Percentiles rank a stretch among this genome's conserved stretches.
Evolutionary conservation across 163 green algal species (phyloP).

Genomic region (Chlamydomonas reinhardtii): DNA sequence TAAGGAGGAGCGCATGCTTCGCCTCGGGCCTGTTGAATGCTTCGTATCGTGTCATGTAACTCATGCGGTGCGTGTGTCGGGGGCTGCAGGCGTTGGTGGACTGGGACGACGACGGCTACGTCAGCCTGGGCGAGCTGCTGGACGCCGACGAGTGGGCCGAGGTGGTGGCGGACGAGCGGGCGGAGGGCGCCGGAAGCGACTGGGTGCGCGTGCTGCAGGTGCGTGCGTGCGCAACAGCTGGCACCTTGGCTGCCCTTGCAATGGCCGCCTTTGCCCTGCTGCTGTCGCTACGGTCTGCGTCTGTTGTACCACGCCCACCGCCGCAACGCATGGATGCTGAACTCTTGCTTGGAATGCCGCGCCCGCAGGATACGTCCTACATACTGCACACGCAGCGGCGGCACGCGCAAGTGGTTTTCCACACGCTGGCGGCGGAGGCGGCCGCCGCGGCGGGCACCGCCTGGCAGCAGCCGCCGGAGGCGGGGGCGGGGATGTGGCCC

Average conservation of each 20-base stretch:
- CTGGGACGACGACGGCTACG: constrained; percentile 54
- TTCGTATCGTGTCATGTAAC: too few species aligned
- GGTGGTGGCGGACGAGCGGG: constrained; percentile 28
- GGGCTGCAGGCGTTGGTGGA: constrained; percentile 58
- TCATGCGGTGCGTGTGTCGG: too few species aligned
- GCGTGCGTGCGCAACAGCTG: too few species aligned
- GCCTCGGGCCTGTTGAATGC: too few species aligned
- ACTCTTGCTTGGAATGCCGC: too few species aligned
- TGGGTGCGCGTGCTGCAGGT: constrained; percentile 36
- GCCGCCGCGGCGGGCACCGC: not conserved
- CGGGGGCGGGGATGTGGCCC: too few species aligned
- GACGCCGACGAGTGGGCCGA: constrained; percentile 49
- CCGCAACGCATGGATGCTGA: too few species aligned
- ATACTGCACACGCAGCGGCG: constrained; percentile 32
- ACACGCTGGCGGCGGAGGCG: constrained; percentile 5
- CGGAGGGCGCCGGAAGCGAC: constrained; percentile 26
- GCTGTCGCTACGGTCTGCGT: too few species aligned
- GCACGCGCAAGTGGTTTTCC: constrained; percentile 19
- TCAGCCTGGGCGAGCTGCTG: constrained; percentile 49
- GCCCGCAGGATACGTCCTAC: constrained; percentile 42
- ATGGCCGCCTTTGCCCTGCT: too few species aligned
- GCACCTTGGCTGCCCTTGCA: too few species aligned
- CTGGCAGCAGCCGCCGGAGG: not conserved
- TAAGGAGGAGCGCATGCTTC: too few species aligned
- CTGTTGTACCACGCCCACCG: too few species aligned